phyloP scores from a whole-genome alignment of 768 basidiomycete genomes.

The Brasilioporus rufonigricans region DNA sequence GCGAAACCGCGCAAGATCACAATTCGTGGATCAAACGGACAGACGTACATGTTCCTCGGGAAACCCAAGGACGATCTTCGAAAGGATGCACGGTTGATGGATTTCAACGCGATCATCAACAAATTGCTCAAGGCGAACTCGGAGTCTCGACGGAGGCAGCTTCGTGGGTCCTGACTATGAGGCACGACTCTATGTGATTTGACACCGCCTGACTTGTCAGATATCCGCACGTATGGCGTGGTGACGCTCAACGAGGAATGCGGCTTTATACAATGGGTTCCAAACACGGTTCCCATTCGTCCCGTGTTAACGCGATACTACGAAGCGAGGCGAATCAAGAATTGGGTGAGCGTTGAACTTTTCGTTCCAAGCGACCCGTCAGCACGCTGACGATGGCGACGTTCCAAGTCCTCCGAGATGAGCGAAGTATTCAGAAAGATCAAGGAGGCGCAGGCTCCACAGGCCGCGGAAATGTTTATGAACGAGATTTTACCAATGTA shows the following conservation, averaged over 20 bases:
- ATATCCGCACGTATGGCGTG: conserved; percentile 98
- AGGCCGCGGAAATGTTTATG: conserved; percentile 51
- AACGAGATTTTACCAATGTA: conserved; percentile 58
- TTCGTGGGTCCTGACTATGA: conserved; percentile 54
- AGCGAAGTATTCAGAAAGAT: conserved; percentile 45
- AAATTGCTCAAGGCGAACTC: conserved; percentile 92
- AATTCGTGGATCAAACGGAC: conserved; percentile 79
- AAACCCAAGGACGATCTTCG: conserved; percentile 97
- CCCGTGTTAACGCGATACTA: conserved; percentile 71
- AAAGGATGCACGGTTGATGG: conserved; percentile 97
- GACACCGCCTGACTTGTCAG: conserved; percentile 29
- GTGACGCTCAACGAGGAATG: conserved; percentile 96
- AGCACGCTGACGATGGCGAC: not conserved
- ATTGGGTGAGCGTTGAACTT: conserved; percentile 43
- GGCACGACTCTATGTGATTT: not conserved
- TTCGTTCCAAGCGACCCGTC: not conserved
- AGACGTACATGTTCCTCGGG: conserved; percentile 85
- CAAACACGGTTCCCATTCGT: conserved; percentile 83
- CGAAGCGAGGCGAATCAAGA: conserved; percentile 42
- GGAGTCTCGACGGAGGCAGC: conserved; percentile 84
- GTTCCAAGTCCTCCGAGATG: conserved; percentile 44
- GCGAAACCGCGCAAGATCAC: conserved; percentile 90
- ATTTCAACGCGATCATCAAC: conserved; percentile 97
- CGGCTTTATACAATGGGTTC: conserved; percentile 98
- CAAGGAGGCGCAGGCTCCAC: conserved; percentile 47